Base-by-base conservation (phyloP, 345 rosid genomes). In the Alliaria petiolata region DNA sequence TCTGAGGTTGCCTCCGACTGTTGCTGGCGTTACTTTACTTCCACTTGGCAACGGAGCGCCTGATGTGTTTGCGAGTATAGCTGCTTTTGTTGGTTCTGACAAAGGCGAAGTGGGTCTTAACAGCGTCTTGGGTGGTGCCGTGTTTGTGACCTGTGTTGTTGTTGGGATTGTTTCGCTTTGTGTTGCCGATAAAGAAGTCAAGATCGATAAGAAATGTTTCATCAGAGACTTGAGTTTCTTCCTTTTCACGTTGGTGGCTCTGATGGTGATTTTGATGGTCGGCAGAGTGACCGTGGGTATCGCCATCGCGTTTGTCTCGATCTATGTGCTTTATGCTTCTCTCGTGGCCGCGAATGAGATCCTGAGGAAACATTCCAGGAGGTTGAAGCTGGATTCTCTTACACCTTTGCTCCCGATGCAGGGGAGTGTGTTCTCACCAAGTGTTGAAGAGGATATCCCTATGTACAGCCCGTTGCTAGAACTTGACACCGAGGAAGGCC, bases 31-130 rank as follows among this genome's bases (percentile, higher is more conserved):
- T 58, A 89, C 97, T 35, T 79, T 91, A 13, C 90, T 91, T 39
- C 85, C 96, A 3, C 89, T 92, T 10, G 96, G 98, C 5, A 92
- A 92, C 35, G 98, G 98, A 10, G 95, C 98, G 0, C 87, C 98
- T 12, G 98, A 89, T 80, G 96, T 92, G 65, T 92, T 92, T 59
- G 81, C 98, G 1, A 90, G 97, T 76, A 79, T 93, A 10, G 87
- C 87, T 63, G 89, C 98, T 62, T 93, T 93, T 70, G 89, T 89
- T 2, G 77, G 87, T 25, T 69, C 75, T 0, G 75, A 69, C 1
- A 79, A 81, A 13, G 97, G 91, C 0, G 89, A 79, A 47, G 88
- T 93, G 4, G 98, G 97, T 3, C 83, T 93, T 2, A 93, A 93
- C 20, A 84, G 89, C 17, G 77, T 93, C n/a, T 49, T 93, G 26